Evolutionary conservation across 1,284 basidiomycete species (phyloP).

Genomic region (Ceratobasidium sp.): DNA sequence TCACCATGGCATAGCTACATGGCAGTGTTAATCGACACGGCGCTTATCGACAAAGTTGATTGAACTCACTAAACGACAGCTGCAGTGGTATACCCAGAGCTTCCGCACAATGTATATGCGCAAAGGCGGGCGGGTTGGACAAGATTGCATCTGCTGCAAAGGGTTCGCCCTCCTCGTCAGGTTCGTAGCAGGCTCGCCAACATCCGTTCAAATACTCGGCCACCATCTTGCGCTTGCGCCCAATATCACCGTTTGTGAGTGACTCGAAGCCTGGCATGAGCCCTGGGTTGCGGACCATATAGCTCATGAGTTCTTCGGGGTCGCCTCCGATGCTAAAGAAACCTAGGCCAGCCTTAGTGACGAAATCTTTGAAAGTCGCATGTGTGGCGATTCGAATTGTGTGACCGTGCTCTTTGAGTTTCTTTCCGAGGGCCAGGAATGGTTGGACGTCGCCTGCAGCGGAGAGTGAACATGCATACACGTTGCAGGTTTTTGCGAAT

Average conservation of each 20-base stretch:
- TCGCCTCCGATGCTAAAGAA: slow-evolving; percentile 69
- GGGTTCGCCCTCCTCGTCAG: slow-evolving; percentile 57
- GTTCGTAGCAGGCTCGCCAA: slow-evolving; percentile 64
- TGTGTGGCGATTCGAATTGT: slow-evolving; percentile 74
- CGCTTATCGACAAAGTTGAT: neutral
- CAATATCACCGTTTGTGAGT: slow-evolving; percentile 62
- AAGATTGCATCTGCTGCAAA: slow-evolving; percentile 73
- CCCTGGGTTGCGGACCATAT: slow-evolving; percentile 69
- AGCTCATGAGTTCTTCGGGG: slow-evolving; percentile 69
- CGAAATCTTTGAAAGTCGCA: slow-evolving; percentile 68
- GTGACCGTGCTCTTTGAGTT: slow-evolving; percentile 65
- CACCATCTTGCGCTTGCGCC: slow-evolving; percentile 61
- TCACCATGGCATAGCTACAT: slow-evolving; percentile 75
- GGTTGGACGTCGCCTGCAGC: slow-evolving; percentile 73
- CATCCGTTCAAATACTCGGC: slow-evolving; percentile 67
- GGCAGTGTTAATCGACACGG: slow-evolving; percentile 41
- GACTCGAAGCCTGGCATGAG: slow-evolving; percentile 64
- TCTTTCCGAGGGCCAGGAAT: slow-evolving; percentile 70
- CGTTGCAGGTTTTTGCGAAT: neutral
- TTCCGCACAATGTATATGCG: slow-evolving; percentile 72
- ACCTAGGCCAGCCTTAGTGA: slow-evolving; percentile 62
- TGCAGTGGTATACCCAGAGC: slow-evolving; percentile 69
- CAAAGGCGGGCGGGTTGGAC: slow-evolving; percentile 71
- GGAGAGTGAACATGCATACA: neutral
- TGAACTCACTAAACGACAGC: slow-evolving; percentile 65